A percentile compares a stretch with the other conserved stretches of the same genome.
phyloP scores from a whole-genome alignment of 108 stramenopile genomes.

The Nannochloropsis gaditana region DNA sequence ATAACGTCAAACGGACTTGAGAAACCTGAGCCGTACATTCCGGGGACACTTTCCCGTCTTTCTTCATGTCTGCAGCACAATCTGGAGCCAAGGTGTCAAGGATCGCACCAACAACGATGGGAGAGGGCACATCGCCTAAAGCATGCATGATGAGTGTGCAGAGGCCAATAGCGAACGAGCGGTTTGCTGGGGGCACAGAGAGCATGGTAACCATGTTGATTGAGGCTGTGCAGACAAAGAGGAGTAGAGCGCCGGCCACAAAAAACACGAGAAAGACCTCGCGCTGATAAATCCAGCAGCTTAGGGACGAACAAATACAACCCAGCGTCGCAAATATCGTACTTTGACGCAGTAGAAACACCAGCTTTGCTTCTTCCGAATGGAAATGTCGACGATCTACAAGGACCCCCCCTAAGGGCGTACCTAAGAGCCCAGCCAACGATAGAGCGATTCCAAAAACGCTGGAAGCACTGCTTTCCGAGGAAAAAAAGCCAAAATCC shows the following conservation, averaged over 20 bases:
- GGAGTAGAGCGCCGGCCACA: not conserved
- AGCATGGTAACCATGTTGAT: slow-evolving; percentile 53
- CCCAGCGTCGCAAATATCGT: slow-evolving; percentile 1
- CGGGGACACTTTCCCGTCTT: not conserved
- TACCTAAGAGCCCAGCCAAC: slow-evolving; percentile 48
- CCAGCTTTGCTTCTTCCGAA: not conserved
- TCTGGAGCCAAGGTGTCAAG: slow-evolving; percentile 32
- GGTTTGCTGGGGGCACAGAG: slow-evolving; percentile 38
- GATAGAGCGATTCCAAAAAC: slow-evolving; percentile 47
- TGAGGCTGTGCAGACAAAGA: slow-evolving; percentile 19
- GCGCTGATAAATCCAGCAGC: not conserved
- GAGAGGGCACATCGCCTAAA: slow-evolving; percentile 57
- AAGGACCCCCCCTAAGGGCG: slow-evolving; percentile 51
- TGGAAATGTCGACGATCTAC: slow-evolving; percentile 31
- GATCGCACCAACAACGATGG: slow-evolving; percentile 44
- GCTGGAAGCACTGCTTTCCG: slow-evolving; percentile 32
- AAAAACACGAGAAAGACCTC: not conserved
- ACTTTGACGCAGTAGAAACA: not conserved
- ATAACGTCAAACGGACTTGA: not conserved
- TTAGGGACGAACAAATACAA: not conserved
- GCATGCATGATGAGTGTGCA: slow-evolving; percentile 48
- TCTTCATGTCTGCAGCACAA: slow-evolving; percentile 7
- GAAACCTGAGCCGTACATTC: not conserved
- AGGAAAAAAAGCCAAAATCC: slow-evolving; percentile 32
- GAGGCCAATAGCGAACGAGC: slow-evolving; percentile 51